These are phyloP conservation scores for Nicotiana benthamiana DNA, from an alignment of 257 asterid species.

Conservation along the genomic window DNA sequence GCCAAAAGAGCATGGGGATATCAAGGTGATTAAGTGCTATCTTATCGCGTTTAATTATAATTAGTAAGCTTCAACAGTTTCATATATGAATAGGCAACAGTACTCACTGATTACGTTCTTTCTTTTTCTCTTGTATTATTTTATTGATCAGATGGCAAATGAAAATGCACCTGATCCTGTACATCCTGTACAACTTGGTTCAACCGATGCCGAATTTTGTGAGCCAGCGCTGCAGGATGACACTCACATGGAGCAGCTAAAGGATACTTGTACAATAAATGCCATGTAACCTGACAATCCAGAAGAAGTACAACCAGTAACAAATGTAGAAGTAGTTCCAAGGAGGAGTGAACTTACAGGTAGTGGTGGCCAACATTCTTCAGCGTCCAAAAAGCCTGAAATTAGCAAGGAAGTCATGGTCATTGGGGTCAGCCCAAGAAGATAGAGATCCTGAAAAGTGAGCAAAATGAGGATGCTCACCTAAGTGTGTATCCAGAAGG, in stretches of 20 bases:
- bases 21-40: neutral
- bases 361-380: neutral
- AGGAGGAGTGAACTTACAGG: neutral
- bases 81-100: neutral
- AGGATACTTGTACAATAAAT: neutral
- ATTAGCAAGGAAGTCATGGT: slow-evolving; percentile 12
- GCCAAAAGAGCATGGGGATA: neutral
- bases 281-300: neutral
- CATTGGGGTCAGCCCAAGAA: slow-evolving; percentile 23
- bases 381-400: neutral
- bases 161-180: neutral
- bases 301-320: neutral
- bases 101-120: neutral
- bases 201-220: neutral
- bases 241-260: slow-evolving; percentile 2
- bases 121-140: neutral
- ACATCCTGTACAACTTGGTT: neutral
- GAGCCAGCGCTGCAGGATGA: neutral
- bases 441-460: slow-evolving; percentile 3
- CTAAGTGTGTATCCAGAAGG: neutral
- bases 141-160: slow-evolving; percentile 10
- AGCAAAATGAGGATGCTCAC: neutral
- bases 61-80: neutral
- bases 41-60: neutral
- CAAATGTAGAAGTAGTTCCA: neutral